These are phyloP conservation scores for Pelomyxa schiedti DNA, from an alignment of 78 protist species.

Conservation along the genomic window DNA sequence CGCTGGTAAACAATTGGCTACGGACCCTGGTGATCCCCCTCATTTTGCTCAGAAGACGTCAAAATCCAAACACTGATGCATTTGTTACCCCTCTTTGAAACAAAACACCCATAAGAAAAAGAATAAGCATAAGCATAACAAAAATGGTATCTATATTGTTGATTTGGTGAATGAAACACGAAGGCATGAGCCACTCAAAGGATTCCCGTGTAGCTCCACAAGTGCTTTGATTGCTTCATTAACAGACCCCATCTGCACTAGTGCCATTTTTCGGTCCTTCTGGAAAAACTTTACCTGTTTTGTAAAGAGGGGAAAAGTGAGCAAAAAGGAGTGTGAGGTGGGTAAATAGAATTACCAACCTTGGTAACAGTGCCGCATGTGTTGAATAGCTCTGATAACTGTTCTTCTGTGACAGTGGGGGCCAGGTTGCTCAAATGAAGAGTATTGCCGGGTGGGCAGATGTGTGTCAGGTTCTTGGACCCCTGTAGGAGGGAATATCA, in stretches of 20 bases:
- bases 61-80: no score
- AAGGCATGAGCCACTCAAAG: no score
- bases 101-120: no score
- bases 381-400: constrained; percentile 6
- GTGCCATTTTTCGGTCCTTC: constrained; percentile 39
- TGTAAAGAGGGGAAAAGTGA: no score
- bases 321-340: no score
- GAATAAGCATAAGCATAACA: no score
- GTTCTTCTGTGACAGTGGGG: constrained; percentile 4
- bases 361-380: constrained; percentile 2
- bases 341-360: no score
- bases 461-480: constrained; percentile 43
- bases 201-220: constrained; percentile 40
- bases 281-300: neutral
- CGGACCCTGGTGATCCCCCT: neutral
- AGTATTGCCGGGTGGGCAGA: constrained; percentile 39
- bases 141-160: no score
- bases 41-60: neutral
- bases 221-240: constrained; percentile 26
- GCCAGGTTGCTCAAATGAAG: constrained; percentile 54
- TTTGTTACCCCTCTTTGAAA: no score
- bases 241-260: constrained; percentile 27
- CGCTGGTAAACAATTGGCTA: neutral
- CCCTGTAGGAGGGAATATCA: constrained; percentile 13
- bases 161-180: no score